Evolutionary conservation across 2,329 filamentous ascomycete species (phyloP).

Genomic region (Chaetomium olivaceum): DNA sequence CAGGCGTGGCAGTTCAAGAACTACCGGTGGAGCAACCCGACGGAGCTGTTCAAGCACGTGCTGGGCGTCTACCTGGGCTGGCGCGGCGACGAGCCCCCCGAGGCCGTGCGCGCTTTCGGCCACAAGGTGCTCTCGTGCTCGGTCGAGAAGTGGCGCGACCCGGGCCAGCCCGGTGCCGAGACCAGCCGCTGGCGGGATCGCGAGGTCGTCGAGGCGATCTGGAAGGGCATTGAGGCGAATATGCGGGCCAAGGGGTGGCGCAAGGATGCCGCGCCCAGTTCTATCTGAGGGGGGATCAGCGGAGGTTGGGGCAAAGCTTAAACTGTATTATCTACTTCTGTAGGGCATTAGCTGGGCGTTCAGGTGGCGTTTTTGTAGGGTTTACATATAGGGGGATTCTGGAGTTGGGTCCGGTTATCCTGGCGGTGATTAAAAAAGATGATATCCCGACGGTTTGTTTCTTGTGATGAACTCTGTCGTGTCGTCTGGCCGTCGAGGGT

Average conservation of each 20-base stretch:
- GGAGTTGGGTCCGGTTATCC: background rate
- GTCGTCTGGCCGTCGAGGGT: background rate
- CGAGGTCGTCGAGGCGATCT: conserved; percentile 90
- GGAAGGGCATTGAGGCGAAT: conserved; percentile 82
- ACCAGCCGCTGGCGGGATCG: conserved; percentile 76
- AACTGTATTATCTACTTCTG: conserved; percentile 9
- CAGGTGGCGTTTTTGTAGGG: conserved; percentile 4
- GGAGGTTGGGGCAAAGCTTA: background rate
- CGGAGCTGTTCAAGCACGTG: conserved; percentile 86
- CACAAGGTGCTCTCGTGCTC: conserved; percentile 75
- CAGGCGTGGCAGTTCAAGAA: conserved; percentile 98
- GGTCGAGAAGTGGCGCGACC: conserved; percentile 80
- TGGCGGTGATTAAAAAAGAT: background rate
- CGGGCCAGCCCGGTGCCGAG: conserved; percentile 47
- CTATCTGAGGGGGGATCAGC: conserved; percentile 39
- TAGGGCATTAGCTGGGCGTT: conserved; percentile 20
- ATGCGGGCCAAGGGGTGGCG: conserved; percentile 87
- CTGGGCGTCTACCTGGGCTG: conserved; percentile 89
- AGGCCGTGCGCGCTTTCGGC: conserved; percentile 80
- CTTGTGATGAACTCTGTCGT: background rate
- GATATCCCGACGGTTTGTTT: background rate
- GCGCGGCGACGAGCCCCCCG: conserved; percentile 78
- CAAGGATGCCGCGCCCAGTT: conserved; percentile 64
- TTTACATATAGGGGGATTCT: background rate
- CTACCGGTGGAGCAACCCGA: conserved; percentile 91